Base-by-base conservation (phyloP, 371 early-diverging fungal species). In the Mucor velutinosus region DNA sequence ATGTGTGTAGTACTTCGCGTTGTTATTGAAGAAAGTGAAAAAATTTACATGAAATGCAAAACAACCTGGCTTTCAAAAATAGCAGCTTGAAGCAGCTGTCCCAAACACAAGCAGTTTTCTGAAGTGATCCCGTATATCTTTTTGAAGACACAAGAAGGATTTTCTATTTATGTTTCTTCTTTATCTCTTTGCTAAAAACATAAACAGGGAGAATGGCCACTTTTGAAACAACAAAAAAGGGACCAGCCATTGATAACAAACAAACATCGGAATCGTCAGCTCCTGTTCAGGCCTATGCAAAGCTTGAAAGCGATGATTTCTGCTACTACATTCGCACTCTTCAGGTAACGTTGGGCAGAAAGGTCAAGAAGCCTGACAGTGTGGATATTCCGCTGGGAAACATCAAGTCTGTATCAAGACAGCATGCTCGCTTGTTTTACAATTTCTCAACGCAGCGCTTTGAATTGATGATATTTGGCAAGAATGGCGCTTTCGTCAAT, bases 271-370 rank as follows among this genome's bases (percentile, higher is more conserved):
- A n/a, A 62, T 27, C 37, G 7, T 3, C 66, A 6, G 82, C 80
- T 5, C 90, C 92, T 1, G 91, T 93, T 19, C 93, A 93, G 72
- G 95, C 96, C 0, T 96, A 93, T 74, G 96, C 96, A 15, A 96
- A 94, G 74, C 86, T 96, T 12, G 93, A 94, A 75, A 93, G 94
- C 29, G 87, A 90, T 12, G 88, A 89, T 21, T 89, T 92, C 67
- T 90, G 90, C 62, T 95, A 94, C 73, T 94, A 91, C 64, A 89
- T 95, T 64, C 87, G 90, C 59, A 91, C 91, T 10, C 79, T 94
- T 4, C 87, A 90, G 64, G 90, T 94, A 3, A 85, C 88, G 17
- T 71, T 96, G 53, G 96, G 96, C 8, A 83, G 94, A 29, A 86
- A 86, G 65, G 84, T 86, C 12, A 81, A 81, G 12, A 76, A 83